These are phyloP conservation scores for Soucietia sequanensis DNA, from an alignment of 805 yeast genomes.

Conservation along the genomic window DNA sequence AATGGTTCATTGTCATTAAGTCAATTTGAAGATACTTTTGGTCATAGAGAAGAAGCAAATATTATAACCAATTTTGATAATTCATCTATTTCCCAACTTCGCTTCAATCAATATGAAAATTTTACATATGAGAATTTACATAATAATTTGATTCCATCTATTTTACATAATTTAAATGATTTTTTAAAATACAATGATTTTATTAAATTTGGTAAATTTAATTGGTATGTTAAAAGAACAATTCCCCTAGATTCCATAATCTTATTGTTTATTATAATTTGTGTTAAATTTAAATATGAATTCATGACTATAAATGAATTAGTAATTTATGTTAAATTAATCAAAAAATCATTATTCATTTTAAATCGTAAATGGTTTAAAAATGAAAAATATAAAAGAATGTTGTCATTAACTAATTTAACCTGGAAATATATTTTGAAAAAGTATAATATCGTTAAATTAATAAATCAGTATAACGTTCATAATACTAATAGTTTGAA, in stretches of 20 bases:
- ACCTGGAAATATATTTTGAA: conserved; percentile 45
- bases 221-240: conserved; percentile 62
- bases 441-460: conserved; percentile 28
- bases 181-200: conserved; percentile 53
- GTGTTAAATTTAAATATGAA: conserved; percentile 49
- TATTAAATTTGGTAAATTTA: conserved; percentile 51
- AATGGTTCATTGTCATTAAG: conserved; percentile 29
- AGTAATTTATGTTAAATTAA: conserved; percentile 35
- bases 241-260: conserved; percentile 60
- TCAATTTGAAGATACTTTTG: conserved; percentile 42
- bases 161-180: conserved; percentile 55
- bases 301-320: conserved; percentile 38
- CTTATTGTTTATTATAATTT: conserved; percentile 49
- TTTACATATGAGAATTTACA: conserved; percentile 53
- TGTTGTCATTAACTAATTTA: conserved; percentile 41
- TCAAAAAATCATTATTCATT: conserved; percentile 42
- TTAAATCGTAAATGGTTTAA: conserved; percentile 45
- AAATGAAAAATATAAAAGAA: conserved; percentile 44
- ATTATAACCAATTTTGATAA: conserved; percentile 37
- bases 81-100: conserved; percentile 33
- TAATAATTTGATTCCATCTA: conserved; percentile 54
- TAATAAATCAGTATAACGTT: conserved; percentile 24
- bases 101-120: conserved; percentile 32
- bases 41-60: conserved; percentile 35
- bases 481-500: conserved; percentile 13